These are phyloP conservation scores for Lycium barbarum DNA, from an alignment of 257 asterid species.

Conservation along the genomic window DNA sequence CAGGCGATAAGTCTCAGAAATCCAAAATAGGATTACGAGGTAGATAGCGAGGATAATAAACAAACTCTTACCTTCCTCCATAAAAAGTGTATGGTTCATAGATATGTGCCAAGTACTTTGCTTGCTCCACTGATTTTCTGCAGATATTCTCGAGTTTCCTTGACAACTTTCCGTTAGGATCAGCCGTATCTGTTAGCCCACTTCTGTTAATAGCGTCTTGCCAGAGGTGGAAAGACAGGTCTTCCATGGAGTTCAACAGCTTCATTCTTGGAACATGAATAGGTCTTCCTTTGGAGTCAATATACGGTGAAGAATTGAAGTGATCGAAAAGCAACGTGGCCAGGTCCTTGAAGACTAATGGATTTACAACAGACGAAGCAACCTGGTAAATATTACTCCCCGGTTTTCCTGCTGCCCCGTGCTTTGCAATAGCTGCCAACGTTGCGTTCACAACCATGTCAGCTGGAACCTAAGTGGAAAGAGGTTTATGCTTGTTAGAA, in stretches of 20 bases:
- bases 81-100: constrained; percentile 90
- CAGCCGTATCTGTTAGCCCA: constrained; percentile 58
- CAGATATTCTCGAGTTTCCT: constrained; percentile 64
- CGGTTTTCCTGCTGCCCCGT: constrained; percentile 64
- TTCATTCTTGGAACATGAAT: constrained; percentile 77
- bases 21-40: neutral
- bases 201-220: constrained; percentile 61
- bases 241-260: constrained; percentile 88
- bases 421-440: constrained; percentile 95
- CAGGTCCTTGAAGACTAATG: constrained; percentile 71
- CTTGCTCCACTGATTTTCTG: constrained; percentile 85
- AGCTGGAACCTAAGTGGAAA: constrained; percentile 70
- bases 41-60: neutral
- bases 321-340: constrained; percentile 69
- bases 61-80: constrained; percentile 68
- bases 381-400: constrained; percentile 58
- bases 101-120: constrained; percentile 74
- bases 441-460: constrained; percentile 95
- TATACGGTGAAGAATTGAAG: constrained; percentile 67
- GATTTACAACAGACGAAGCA: constrained; percentile 91
- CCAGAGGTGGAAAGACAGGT: constrained; percentile 79
- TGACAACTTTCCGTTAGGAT: constrained; percentile 59
- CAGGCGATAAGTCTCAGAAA: neutral
- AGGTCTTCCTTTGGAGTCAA: constrained; percentile 72
- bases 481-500: neutral